Percentiles rank a stretch among this genome's conserved stretches.
These are phyloP conservation scores for Boletellus sp. DNA, from an alignment of 1,284 basidiomycete species.

Conservation along the genomic window DNA sequence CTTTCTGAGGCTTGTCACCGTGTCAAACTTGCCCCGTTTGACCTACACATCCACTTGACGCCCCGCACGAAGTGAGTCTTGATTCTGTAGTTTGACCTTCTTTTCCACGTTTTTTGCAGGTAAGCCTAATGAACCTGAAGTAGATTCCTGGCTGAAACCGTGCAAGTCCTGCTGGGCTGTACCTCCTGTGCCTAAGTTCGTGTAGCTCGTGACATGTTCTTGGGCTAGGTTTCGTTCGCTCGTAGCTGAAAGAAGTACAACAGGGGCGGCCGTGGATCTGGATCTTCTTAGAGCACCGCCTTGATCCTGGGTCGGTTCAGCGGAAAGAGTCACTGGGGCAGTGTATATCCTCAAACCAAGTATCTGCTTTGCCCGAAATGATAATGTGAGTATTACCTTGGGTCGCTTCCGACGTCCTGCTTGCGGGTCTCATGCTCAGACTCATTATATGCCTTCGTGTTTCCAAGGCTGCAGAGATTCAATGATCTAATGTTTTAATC, in stretches of 20 bases:
- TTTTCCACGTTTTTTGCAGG: no score
- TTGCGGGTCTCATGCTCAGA: neutral
- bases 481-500: neutral
- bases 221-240: neutral
- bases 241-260: neutral
- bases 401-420: neutral
- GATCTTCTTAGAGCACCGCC: neutral
- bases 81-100: no score
- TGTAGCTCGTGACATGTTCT: no score
- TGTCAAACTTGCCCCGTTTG: no score
- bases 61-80: no score
- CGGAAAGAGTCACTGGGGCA: slow-evolving; percentile 9
- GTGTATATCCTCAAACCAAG: slow-evolving; percentile 9
- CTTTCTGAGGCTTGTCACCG: no score
- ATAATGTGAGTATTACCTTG: neutral
- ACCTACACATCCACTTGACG: no score
- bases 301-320: neutral
- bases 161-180: no score
- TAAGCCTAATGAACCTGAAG: no score
- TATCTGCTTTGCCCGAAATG: slow-evolving; percentile 1
- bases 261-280: neutral
- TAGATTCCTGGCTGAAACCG: no score
- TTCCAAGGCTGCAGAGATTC: neutral
- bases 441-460: neutral
- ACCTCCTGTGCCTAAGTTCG: no score